Evolutionary conservation across 2,329 filamentous ascomycete genomes (phyloP), one percentile per base, ranked within the genome.

Genomic region (Fusarium heterosporum): DNA sequence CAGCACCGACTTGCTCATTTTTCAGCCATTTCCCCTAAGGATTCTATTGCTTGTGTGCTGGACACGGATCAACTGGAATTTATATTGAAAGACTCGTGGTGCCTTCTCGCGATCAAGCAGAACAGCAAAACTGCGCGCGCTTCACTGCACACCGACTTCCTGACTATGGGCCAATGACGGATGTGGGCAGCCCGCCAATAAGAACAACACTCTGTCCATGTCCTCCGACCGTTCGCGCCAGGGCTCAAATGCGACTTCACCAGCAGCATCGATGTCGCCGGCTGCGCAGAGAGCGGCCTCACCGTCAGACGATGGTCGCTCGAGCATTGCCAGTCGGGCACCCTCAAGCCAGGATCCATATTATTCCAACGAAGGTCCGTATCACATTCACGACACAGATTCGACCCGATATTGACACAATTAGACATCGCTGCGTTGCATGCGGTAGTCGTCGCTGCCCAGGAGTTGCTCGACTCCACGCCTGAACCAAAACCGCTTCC

Each of bases 371-470:
- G 80, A 89, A 79, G 88, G 88, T 89, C 29, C 51, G 71, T 64
- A 48, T 56, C 7, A 45, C 48, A 25, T 39, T 42, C 34, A 14
- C 34, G 25, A 22, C 30, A 12, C 12, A 36, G 2, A 19, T 36
- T 10, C 47, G 32, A 26, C 19, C 41, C 55, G 22, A 25, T 30
- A 28, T 59, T 74, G 36, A 74, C 57, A 17, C n/a, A n/a, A 29
- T 7, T 36, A 93, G 94, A 96, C 81, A 91, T 97, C 76, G 85
- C 87, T 64, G 84, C 93, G 64, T 84, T 97, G 58, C 90, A 93
- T 78, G 85, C 90, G 59, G 92, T 97, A 73, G 89, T 96, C 73
- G 82, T 83, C 62, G 84, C 85, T 70, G 93, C 92, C 41, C 88
- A 94, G 78, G 81, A 86, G 39, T 84, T 91, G 29, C 83, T 88